Conservation (phyloP, 2,329 filamentous ascomycete species). For the Alternaria tenuissima region DNA sequence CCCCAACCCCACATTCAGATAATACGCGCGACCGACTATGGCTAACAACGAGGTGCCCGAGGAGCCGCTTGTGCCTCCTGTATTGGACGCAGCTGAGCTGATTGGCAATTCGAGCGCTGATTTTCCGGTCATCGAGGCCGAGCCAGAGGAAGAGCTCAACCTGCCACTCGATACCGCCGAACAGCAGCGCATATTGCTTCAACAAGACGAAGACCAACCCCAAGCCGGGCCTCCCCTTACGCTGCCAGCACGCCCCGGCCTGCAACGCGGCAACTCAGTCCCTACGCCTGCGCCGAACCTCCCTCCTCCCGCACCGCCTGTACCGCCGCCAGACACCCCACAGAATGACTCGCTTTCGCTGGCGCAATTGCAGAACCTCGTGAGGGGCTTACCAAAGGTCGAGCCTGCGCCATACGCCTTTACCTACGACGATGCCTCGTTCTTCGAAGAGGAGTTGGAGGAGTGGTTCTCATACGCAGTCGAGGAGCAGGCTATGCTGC, state of each 20-base stretch:
- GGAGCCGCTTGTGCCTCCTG: slow-evolving; percentile 45
- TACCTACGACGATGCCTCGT: slow-evolving; percentile 61
- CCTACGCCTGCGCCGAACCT: slow-evolving; percentile 53
- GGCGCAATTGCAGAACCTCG: slow-evolving; percentile 56
- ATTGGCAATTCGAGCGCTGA: slow-evolving; percentile 40
- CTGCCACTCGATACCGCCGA: slow-evolving; percentile 50
- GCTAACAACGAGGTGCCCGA: slow-evolving; percentile 34
- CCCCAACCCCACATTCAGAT: slow-evolving; percentile 21
- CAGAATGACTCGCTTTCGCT: slow-evolving; percentile 57
- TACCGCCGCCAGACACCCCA: slow-evolving; percentile 41
- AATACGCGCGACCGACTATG: slow-evolving; percentile 34
- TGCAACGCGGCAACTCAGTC: slow-evolving; percentile 52
- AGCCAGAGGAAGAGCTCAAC: slow-evolving; percentile 43
- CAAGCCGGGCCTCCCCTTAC: slow-evolving; percentile 33
- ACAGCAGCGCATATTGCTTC: slow-evolving; percentile 42
- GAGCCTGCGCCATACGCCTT: slow-evolving; percentile 76
- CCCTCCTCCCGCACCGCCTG: slow-evolving; percentile 53
- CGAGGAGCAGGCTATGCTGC: slow-evolving; percentile 81
- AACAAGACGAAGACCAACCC: slow-evolving; percentile 26
- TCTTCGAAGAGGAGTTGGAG: slow-evolving; percentile 86
- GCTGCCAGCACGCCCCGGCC: slow-evolving; percentile 47
- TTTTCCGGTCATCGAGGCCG: slow-evolving; percentile 44
- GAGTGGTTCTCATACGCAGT: slow-evolving; percentile 97
- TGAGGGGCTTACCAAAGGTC: slow-evolving; percentile 54
- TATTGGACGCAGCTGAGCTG: slow-evolving; percentile 50